Percentiles rank a stretch among this genome's conserved stretches.
These are phyloP conservation scores for Coemansia sp. DNA, from an alignment of 192 early-diverging fungal species.

Conservation along the genomic window DNA sequence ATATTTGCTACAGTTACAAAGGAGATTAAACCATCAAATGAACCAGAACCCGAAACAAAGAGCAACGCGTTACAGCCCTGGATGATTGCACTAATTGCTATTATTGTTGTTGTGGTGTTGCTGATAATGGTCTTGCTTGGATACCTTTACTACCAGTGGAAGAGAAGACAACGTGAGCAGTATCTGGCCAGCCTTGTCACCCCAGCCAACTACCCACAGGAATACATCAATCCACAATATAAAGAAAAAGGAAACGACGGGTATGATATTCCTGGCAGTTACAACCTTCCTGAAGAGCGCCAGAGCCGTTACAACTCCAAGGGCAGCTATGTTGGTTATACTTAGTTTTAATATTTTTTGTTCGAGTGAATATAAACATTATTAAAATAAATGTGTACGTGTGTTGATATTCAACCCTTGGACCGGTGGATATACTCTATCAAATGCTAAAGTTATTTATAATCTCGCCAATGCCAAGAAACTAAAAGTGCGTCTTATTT, in stretches of 20 bases:
- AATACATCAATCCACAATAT: too few species aligned
- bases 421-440: too few species aligned
- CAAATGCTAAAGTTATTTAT: too few species aligned
- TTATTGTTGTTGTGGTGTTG: background rate
- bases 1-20: background rate
- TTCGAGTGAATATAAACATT: background rate
- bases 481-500: too few species aligned
- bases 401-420: too few species aligned
- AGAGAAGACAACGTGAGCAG: background rate
- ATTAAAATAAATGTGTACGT: too few species aligned
- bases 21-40: background rate
- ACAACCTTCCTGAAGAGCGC: background rate
- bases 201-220: background rate
- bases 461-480: too few species aligned
- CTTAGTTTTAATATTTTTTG: background rate
- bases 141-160: background rate
- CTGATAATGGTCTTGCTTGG: background rate
- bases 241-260: background rate
- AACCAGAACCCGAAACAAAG: too few species aligned
- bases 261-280: background rate
- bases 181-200: background rate
- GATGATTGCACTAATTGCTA: constrained; percentile 1
- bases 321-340: constrained; percentile 7
- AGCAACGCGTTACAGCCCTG: background rate
- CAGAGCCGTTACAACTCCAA: constrained; percentile 7